Base-by-base conservation (phyloP, 192 early-diverging fungal species). In the Coemansia guatemalensis region DNA sequence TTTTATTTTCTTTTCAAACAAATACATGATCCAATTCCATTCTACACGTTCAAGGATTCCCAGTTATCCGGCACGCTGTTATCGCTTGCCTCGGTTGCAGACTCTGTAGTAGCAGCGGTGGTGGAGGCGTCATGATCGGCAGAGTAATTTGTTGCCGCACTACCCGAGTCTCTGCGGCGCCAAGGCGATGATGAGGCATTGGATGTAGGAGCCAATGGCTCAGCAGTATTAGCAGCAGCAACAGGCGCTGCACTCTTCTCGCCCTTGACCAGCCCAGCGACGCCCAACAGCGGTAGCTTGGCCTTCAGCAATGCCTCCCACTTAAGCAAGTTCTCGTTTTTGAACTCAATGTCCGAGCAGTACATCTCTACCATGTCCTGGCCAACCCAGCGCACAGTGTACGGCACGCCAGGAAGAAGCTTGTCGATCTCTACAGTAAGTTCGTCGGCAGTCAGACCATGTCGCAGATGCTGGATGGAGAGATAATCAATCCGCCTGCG, bases 291-390 rank as follows among this genome's bases (percentile, higher is more conserved):
- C 20, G 76, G 76, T 26, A 79, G 68, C 60, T 64, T 73, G 47
- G 56, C 52, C 52, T 62, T 61, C 24, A 79, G 49, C 48, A 73
- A 5, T 1, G 63, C 29, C 62, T 73, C 64, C 76, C 76, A 79
- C 57, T 73, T 73, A 6, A 53, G 26, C 67, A 79, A 54, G 17
- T 54, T 12, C 71, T 79, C 76, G 48, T 69, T 30, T 17, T 35
- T 53, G 21, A 29, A 32, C 5, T 50, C 65, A 0, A n/a, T 18
- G 24, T 73, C 67, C 0, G 32, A 62, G 57, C 76, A 79, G 56
- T 67, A 65, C 67, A 79, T 57, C 49, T 73, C 76, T 17, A 79
- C 71, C 20, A 63, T 51, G 30, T 79, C 76, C 41, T 69, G 67
- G 44, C 8, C 64, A 27, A 39, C 53, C 76, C 76, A 79, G 54